Percentiles rank a stretch among this genome's conserved stretches.
These are phyloP conservation scores for Monilinia polystroma DNA, from an alignment of 2,329 filamentous ascomycete species.

Conservation along the genomic window DNA sequence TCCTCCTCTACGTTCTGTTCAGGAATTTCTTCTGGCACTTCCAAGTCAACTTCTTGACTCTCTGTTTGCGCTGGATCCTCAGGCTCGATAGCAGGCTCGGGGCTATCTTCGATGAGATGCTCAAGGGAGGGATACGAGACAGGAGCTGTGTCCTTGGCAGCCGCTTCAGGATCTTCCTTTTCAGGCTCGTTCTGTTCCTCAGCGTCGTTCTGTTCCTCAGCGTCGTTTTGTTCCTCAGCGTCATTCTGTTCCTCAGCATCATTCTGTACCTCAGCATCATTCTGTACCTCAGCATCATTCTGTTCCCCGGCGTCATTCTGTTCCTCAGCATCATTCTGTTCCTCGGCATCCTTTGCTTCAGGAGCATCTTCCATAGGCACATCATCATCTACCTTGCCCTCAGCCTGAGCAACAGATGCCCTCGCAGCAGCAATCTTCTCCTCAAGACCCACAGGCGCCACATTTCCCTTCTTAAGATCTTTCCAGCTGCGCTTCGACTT, in stretches of 20 bases:
- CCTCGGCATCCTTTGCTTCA: neutral
- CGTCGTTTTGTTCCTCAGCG: too few relatives aligned
- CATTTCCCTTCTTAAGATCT: slow-evolving; percentile 3
- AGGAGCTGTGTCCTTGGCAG: neutral
- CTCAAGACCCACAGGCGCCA: slow-evolving; percentile 2
- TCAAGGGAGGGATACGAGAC: slow-evolving; percentile 15
- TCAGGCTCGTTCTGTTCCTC: neutral
- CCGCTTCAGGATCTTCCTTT: neutral
- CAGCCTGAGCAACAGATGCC: neutral
- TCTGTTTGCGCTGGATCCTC: slow-evolving; percentile 5
- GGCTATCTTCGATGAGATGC: slow-evolving; percentile 3
- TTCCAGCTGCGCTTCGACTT: slow-evolving; percentile 19
- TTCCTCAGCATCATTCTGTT: neutral
- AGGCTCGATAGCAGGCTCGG: neutral
- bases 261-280: neutral
- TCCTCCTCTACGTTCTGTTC: neutral
- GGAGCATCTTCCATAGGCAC: slow-evolving; percentile 14
- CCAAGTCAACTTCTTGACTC: neutral
- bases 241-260: too few relatives aligned
- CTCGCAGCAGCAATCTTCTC: slow-evolving; percentile 12
- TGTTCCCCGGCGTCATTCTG: neutral
- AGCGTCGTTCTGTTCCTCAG: neutral
- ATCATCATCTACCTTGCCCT: neutral
- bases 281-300: neutral
- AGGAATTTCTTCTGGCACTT: neutral